phyloP scores from a whole-genome alignment of 176 grass and related monocot genomes.

The Zizania latifolia region DNA sequence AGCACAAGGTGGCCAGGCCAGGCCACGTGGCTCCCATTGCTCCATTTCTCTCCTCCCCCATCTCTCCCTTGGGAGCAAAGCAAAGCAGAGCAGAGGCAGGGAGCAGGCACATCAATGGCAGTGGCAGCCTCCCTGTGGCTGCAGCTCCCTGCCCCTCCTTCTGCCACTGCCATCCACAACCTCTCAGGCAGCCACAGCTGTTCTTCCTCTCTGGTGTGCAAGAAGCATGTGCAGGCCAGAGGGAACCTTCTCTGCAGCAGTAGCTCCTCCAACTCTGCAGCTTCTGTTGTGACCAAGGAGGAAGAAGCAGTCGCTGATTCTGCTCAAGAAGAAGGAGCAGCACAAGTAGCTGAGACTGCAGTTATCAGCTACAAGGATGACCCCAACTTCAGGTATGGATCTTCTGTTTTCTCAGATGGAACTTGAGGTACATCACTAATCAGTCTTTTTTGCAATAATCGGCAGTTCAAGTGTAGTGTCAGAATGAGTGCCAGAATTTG shows the following conservation, averaged over 20 bases:
- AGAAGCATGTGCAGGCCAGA: background rate
- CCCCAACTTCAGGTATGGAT: constrained; percentile 34
- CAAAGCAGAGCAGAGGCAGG: background rate
- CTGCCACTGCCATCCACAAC: background rate
- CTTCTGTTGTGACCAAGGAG: background rate
- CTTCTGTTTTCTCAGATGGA: too few species aligned
- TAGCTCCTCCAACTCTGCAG: background rate
- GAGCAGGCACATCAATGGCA: background rate
- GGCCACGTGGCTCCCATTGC: background rate
- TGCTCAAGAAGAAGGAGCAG: background rate
- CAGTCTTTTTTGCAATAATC: background rate
- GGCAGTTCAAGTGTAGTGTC: background rate
- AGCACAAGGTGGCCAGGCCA: background rate
- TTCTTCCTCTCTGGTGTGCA: background rate
- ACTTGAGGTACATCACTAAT: background rate
- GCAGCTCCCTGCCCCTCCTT: background rate
- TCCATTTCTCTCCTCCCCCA: background rate
- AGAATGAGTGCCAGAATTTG: background rate
- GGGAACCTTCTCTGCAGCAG: background rate
- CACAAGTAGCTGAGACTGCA: background rate
- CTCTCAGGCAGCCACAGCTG: too few species aligned
- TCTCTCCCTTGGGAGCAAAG: background rate
- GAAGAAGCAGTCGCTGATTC: background rate
- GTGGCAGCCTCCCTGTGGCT: constrained; percentile 31
- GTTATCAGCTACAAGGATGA: constrained; percentile 14